Conservation (phyloP, 441 rosid genomes). For the Populus tomentosa region DNA sequence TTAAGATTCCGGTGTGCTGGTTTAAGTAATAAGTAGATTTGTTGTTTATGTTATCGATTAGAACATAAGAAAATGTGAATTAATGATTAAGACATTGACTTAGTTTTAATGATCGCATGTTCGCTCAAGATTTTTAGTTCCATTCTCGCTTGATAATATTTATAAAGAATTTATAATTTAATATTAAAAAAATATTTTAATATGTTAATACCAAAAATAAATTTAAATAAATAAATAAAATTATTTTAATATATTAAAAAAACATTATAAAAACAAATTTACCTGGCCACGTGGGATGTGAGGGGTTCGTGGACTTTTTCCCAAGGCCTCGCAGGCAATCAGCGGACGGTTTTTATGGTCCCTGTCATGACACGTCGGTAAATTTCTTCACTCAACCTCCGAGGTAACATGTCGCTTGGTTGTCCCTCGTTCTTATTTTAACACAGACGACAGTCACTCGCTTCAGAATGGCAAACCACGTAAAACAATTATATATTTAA, state of each 20-base stretch:
- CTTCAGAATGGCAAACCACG: conserved; percentile 18
- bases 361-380: not conserved
- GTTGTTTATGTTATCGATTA: not conserved
- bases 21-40: too few relatives aligned
- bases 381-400: not conserved
- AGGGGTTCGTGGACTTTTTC: not conserved
- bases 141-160: too few relatives aligned
- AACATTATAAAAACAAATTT: too few relatives aligned
- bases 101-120: too few relatives aligned
- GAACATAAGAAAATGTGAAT: not conserved
- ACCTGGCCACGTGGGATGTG: not conserved
- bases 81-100: too few relatives aligned
- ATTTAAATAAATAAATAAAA: too few relatives aligned
- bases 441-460: not conserved
- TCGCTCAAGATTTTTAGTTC: too few relatives aligned
- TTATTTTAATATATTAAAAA: too few relatives aligned
- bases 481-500: not conserved
- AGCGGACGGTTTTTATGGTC: not conserved
- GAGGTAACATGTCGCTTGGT: not conserved
- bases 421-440: not conserved
- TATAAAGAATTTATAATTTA: too few relatives aligned
- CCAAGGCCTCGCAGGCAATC: not conserved
- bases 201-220: too few relatives aligned
- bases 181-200: too few relatives aligned
- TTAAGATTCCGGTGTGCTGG: not conserved